These are phyloP conservation scores for Triangularia verruculosa DNA, from an alignment of 2,329 filamentous ascomycete species.

Conservation along the genomic window DNA sequence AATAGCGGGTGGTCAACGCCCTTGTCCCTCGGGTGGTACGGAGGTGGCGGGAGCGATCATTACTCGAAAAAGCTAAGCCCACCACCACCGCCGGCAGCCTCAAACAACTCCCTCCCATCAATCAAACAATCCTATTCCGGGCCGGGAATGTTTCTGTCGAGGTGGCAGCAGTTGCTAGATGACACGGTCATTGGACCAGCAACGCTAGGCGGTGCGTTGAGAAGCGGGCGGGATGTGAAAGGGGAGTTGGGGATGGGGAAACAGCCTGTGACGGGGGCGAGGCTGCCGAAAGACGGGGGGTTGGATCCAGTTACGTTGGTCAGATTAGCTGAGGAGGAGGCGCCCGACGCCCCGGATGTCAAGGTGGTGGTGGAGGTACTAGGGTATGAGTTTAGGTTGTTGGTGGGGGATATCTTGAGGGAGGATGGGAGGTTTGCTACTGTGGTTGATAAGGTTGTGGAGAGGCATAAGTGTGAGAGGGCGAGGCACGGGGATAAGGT, in stretches of 20 bases:
- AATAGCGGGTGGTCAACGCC: conserved; percentile 8
- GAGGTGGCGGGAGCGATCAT: not conserved
- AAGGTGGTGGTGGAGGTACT: conserved; percentile 40
- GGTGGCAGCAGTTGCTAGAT: conserved; percentile 71
- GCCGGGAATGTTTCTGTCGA: conserved; percentile 68
- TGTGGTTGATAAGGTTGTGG: not conserved
- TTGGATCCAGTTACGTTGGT: conserved; percentile 8
- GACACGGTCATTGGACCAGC: conserved; percentile 66
- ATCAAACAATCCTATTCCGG: conserved; percentile 43
- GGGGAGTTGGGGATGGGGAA: conserved; percentile 43
- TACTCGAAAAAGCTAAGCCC: conserved; percentile 11
- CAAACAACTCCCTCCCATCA: too few relatives aligned
- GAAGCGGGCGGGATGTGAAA: conserved; percentile 53
- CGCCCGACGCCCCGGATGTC: conserved; percentile 42
- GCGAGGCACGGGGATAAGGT: not conserved
- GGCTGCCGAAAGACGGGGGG: conserved; percentile 30
- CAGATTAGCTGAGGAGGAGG: conserved; percentile 29
- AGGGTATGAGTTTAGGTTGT: conserved; percentile 37
- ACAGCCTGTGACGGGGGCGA: conserved; percentile 31
- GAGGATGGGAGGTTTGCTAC: conserved; percentile 3
- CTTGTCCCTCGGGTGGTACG: not conserved
- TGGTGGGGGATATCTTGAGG: conserved; percentile 18
- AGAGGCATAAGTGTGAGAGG: not conserved
- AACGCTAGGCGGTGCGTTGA: conserved; percentile 48
- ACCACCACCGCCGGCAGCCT: not conserved